Evolutionary conservation across 768 basidiomycete genomes (phyloP).

Genomic region (Lyophyllum shimeji): DNA sequence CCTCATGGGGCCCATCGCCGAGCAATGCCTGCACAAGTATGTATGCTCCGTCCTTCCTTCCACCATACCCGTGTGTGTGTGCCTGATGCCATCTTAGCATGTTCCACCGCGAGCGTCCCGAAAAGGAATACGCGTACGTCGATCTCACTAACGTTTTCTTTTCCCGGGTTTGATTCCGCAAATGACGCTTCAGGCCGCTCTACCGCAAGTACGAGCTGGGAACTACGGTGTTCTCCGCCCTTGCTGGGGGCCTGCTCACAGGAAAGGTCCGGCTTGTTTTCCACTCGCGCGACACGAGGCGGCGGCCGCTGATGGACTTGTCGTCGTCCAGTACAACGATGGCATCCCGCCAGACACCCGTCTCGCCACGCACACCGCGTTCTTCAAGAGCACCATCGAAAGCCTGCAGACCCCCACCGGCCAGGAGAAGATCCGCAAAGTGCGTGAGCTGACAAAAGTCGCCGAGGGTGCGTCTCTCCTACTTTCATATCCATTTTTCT

Average conservation of each 20-base stretch:
- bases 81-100: conserved; percentile 40
- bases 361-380: conserved; percentile 47
- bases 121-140: conserved; percentile 67
- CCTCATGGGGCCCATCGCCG: conserved; percentile 67
- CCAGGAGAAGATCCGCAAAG: conserved; percentile 64
- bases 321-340: conserved; percentile 53
- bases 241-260: conserved; percentile 70
- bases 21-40: conserved; percentile 73
- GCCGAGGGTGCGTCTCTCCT: conserved; percentile 42
- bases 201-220: conserved; percentile 66
- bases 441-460: conserved; percentile 61
- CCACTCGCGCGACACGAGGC: conserved; percentile 13
- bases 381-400: conserved; percentile 52
- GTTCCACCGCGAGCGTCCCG: conserved; percentile 75
- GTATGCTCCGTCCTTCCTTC: conserved; percentile 29
- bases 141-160: background rate
- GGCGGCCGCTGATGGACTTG: background rate
- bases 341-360: conserved; percentile 72
- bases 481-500: background rate
- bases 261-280: conserved; percentile 52
- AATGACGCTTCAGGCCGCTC: conserved; percentile 37
- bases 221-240: conserved; percentile 71
- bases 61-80: background rate
- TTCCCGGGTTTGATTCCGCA: background rate
- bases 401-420: conserved; percentile 56